Conservation (phyloP, 495 filamentous ascomycete genomes). For the Xylaria scruposa region DNA sequence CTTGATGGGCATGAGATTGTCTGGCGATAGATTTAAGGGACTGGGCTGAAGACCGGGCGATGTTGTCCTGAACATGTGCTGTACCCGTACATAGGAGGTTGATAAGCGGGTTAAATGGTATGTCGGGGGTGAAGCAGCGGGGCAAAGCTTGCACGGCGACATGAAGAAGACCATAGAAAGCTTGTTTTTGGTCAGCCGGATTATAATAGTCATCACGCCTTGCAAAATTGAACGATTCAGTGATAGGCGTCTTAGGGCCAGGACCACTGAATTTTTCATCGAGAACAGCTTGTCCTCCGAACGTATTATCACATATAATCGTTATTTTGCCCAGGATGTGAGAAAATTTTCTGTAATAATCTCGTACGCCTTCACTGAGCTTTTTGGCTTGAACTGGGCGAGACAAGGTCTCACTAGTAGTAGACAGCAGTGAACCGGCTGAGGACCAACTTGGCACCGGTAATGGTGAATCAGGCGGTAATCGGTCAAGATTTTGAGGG, state of each 20-base stretch:
- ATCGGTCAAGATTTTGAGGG: constrained; percentile 47
- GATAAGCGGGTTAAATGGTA: constrained; percentile 92
- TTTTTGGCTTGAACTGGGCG: constrained; percentile 75
- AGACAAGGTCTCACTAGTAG: constrained; percentile 65
- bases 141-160: constrained; percentile 95
- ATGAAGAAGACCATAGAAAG: constrained; percentile 93
- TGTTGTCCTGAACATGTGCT: constrained; percentile 91
- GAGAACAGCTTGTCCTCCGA: constrained; percentile 91
- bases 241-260: constrained; percentile 90
- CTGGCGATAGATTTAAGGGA: constrained; percentile 94
- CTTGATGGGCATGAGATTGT: constrained; percentile 91
- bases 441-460: constrained; percentile 49
- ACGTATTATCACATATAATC: constrained; percentile 92
- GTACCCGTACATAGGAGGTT: constrained; percentile 96
- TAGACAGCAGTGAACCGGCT: constrained; percentile 36
- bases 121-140: constrained; percentile 86
- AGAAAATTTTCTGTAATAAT: constrained; percentile 88
- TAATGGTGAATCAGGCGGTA: constrained; percentile 59
- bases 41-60: constrained; percentile 88
- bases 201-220: constrained; percentile 79
- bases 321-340: constrained; percentile 96
- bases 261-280: constrained; percentile 91
- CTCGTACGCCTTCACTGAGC: constrained; percentile 76
- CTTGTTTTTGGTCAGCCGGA: constrained; percentile 83
- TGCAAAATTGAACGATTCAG: constrained; percentile 90